Conservation (phyloP, 768 basidiomycete genomes). For the Chalciporus piperatus region DNA sequence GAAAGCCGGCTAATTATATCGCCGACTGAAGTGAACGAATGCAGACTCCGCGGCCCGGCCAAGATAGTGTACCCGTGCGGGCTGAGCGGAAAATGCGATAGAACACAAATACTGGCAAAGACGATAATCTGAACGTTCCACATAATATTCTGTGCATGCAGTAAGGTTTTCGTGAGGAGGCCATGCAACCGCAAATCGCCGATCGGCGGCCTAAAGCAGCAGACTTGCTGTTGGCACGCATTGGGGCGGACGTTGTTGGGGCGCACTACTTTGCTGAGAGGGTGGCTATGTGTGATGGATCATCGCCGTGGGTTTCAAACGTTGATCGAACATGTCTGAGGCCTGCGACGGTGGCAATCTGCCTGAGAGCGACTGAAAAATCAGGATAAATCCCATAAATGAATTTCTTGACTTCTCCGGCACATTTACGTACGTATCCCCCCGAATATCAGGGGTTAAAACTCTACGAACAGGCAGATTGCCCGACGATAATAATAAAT, state of each 20-base stretch:
- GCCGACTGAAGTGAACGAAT: constrained; percentile 28
- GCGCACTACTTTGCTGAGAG: not conserved
- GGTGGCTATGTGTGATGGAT: too few relatives aligned
- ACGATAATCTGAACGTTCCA: constrained; percentile 2
- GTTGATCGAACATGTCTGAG: constrained; percentile 14
- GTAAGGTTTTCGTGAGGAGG: constrained; percentile 19
- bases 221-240: constrained; percentile 1
- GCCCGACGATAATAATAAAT: constrained; percentile 56
- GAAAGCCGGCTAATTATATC: constrained; percentile 28
- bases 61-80: not conserved
- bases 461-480: constrained; percentile 48
- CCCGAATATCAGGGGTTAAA: constrained; percentile 60
- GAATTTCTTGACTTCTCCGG: constrained; percentile 34
- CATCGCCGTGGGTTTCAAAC: not conserved
- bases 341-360: constrained; percentile 18
- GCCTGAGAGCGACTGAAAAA: constrained; percentile 19
- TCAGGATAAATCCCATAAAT: constrained; percentile 28
- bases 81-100: not conserved
- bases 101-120: not conserved
- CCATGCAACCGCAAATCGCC: constrained; percentile 30
- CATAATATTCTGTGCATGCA: constrained; percentile 2
- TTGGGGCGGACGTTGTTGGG: not conserved
- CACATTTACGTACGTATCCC: constrained; percentile 57
- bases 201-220: constrained; percentile 21
- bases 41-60: constrained; percentile 29